Evolutionary conservation across 208 protist species (phyloP).

Genomic region (Leishmania lainsoni): DNA sequence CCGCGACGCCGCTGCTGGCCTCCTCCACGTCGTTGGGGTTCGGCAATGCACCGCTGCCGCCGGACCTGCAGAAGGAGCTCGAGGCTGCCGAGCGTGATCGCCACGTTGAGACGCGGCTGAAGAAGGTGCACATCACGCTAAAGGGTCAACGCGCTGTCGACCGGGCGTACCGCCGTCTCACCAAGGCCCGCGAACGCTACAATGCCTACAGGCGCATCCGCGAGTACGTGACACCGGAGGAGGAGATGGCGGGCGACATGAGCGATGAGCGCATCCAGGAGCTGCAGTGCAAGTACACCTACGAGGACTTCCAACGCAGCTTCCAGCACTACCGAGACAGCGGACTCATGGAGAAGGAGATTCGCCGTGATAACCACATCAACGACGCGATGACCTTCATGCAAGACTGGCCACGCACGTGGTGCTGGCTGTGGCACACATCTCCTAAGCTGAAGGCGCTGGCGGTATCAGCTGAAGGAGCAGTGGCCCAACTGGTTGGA

Average conservation of each 20-base stretch:
- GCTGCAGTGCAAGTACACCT: conserved; percentile 45
- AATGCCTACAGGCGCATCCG: conserved; percentile 44
- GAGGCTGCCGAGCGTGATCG: conserved; percentile 32
- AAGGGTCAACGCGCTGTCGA: conserved; percentile 60
- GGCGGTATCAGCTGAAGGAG: conserved; percentile 26
- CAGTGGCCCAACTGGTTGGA: conserved; percentile 51
- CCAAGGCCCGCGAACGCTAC: conserved; percentile 47
- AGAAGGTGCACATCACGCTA: conserved; percentile 50
- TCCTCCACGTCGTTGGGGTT: conserved; percentile 21
- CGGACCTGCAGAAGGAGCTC: conserved; percentile 28
- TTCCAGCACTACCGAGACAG: conserved; percentile 70
- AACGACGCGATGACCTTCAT: conserved; percentile 64
- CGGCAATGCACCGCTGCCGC: conserved; percentile 26
- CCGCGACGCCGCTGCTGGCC: not conserved
- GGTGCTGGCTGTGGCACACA: conserved; percentile 46
- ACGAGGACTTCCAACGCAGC: conserved; percentile 50
- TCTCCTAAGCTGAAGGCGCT: conserved; percentile 43
- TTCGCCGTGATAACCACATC: conserved; percentile 63
- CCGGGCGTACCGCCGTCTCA: conserved; percentile 50
- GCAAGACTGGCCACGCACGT: conserved; percentile 69
- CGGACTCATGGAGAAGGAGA: conserved; percentile 63
- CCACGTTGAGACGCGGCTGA: conserved; percentile 33
- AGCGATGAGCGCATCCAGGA: conserved; percentile 46
- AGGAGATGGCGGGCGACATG: conserved; percentile 50
- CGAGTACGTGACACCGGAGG: conserved; percentile 37